Evolutionary conservation across 164 flowering plant genomes (phyloP).

Genomic region (Berberis vulgaris): DNA sequence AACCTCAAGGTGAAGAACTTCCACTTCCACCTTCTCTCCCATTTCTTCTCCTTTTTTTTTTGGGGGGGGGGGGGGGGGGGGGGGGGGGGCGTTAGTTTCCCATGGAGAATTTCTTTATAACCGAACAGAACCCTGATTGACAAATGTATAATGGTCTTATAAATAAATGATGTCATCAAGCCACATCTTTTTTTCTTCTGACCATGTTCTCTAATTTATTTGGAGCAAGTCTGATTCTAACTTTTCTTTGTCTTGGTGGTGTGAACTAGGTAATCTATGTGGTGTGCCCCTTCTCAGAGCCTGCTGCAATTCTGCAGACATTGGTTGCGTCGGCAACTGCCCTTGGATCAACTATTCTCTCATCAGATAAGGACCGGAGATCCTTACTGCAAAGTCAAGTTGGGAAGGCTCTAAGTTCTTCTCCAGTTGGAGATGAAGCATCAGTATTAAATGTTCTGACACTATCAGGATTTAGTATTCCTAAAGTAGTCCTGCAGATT

Average conservation of each 20-base stretch:
- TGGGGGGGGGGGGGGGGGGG: too few species aligned
- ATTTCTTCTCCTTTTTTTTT: too few species aligned
- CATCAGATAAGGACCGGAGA: conserved; percentile 70
- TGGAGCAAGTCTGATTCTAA: neutral
- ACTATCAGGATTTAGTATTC: conserved; percentile 73
- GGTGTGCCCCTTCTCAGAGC: conserved; percentile 95
- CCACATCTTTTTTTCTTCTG: too few species aligned
- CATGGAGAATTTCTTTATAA: too few species aligned
- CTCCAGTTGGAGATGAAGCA: conserved; percentile 77
- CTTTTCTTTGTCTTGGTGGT: neutral
- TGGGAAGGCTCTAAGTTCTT: conserved; percentile 64
- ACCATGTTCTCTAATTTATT: neutral
- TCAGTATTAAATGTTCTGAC: conserved; percentile 55
- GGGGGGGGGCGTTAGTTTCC: too few species aligned
- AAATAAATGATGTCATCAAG: too few species aligned
- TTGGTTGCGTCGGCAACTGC: conserved; percentile 72
- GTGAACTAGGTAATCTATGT: conserved; percentile 76
- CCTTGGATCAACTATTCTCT: conserved; percentile 53
- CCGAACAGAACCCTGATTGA: too few species aligned
- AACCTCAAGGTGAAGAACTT: too few species aligned
- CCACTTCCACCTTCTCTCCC: too few species aligned
- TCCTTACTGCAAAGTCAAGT: conserved; percentile 59
- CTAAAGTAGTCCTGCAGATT: conserved; percentile 83
- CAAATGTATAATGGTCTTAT: too few species aligned
- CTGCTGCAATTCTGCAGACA: conserved; percentile 71